A percentile compares a stretch with the other conserved stretches of the same genome.
Evolutionary conservation across 2,329 filamentous ascomycete genomes (phyloP).

Genomic region (Iodosphaeria phyllophila): DNA sequence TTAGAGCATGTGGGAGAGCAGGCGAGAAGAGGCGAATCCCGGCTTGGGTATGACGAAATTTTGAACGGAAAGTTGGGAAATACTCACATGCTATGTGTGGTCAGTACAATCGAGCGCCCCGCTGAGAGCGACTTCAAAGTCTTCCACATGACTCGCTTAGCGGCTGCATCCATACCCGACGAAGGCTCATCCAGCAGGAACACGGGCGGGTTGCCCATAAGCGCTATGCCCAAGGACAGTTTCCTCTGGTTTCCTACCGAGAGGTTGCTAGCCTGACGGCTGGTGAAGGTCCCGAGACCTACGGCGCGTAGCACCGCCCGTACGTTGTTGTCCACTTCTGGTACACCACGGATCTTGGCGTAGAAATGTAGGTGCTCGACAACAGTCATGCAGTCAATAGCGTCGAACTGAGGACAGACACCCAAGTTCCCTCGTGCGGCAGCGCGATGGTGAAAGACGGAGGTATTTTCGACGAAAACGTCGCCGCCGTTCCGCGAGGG

Average conservation of each 20-base stretch:
- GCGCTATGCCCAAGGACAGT: conserved; percentile 67
- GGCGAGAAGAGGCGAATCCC: too few species aligned
- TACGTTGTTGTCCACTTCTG: conserved; percentile 61
- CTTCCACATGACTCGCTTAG: conserved; percentile 86
- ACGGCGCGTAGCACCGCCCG: conserved; percentile 62
- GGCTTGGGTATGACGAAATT: too few species aligned
- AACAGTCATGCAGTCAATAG: conserved; percentile 82
- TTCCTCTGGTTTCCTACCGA: conserved; percentile 93
- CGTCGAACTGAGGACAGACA: conserved; percentile 81
- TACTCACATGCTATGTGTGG: conserved; percentile 90
- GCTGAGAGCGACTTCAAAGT: conserved; percentile 57
- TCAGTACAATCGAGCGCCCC: conserved; percentile 69
- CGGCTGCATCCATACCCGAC: conserved; percentile 75
- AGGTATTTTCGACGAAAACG: conserved; percentile 61
- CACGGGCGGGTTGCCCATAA: conserved; percentile 83
- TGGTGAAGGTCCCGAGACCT: conserved; percentile 50
- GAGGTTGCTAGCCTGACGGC: conserved; percentile 59
- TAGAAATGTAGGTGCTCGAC: conserved; percentile 78
- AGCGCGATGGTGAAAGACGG: conserved; percentile 53
- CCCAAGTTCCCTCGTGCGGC: conserved; percentile 60
- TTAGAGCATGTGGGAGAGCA: too few species aligned
- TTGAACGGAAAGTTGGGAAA: too few species aligned
- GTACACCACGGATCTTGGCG: conserved; percentile 63
- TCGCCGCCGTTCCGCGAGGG: conserved; percentile 56
- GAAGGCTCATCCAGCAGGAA: conserved; percentile 79